Base-by-base conservation (phyloP, 495 filamentous ascomycete species). In the Cercophora sp. region DNA sequence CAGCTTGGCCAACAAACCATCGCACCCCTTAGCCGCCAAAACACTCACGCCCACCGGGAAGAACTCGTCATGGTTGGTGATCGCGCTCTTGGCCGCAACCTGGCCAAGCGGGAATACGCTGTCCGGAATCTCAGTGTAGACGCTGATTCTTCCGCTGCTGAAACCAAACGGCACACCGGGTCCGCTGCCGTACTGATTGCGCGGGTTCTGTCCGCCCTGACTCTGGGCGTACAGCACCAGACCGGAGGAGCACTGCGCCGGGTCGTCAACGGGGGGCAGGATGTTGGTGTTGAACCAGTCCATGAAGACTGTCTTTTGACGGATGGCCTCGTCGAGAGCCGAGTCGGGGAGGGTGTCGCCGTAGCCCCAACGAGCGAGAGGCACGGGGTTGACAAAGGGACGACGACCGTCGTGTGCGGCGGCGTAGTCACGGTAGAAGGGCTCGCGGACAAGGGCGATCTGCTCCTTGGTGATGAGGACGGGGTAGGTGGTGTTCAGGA, bases 1-100 rank as follows among this genome's bases (percentile, higher is more conserved):
- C 34, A 86, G 58, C 26, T 66, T 71, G 11, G 76, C 79, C 37
- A 86, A 60, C 65, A 86, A 69, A 0, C 76, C 71, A 66, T 87
- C 84, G 52, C 84, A 86, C 0, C 82, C 83, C 40, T 77, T 76
- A 2, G 81, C 78, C 2, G 77, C 82, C 61, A 83, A 64, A 29
- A 87, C 69, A 51, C 78, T 72, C 16, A 85, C 72, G 0, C 75
- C 75, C 0, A 87, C 82, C 1, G 83, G 83, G 27, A 85, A 54
- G 25, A 70, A 70, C 65, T 86, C 84, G 22, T 64, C 66, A 40
- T 79, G 68, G 1, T 72, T 42, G 0, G 79, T 80, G 46, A 85
- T 74, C 4, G 67, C 75, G 4, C 75, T 80, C 51, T 73, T 69
- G 42, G 79, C 78, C 1, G 69, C 48, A 5, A 77, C 71, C 56